phyloP scores from a whole-genome alignment of 1,284 basidiomycete species.

The Fistulinella cinereoalba region DNA sequence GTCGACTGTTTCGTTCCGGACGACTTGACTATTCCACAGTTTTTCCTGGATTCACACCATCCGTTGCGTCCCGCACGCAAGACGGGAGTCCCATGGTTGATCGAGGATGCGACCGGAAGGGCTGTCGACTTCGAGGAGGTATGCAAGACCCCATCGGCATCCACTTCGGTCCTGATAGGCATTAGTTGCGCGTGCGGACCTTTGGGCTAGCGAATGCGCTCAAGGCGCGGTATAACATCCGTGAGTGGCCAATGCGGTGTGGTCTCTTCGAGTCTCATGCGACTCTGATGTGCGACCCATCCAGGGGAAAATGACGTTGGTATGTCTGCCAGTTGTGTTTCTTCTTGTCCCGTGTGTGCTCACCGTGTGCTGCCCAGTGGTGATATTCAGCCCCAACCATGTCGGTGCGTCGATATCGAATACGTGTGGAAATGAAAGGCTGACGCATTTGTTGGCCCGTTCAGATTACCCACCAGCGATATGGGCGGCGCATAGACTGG shows the following conservation, averaged over 20 bases:
- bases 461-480: constrained; percentile 67
- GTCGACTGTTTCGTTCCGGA: constrained; percentile 59
- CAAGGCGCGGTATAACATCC: constrained; percentile 51
- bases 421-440: neutral
- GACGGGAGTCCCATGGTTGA: constrained; percentile 53
- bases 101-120: constrained; percentile 60
- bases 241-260: constrained; percentile 38
- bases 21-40: constrained; percentile 70
- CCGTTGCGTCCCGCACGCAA: constrained; percentile 47
- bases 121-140: constrained; percentile 51
- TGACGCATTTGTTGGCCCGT: neutral
- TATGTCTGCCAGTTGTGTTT: constrained; percentile 34
- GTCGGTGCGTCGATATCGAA: constrained; percentile 45
- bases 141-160: constrained; percentile 13
- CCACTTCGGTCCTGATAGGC: neutral
- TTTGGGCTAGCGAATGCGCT: constrained; percentile 63
- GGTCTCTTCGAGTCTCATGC: constrained; percentile 3
- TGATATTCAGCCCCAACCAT: constrained; percentile 67
- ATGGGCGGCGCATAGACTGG: constrained; percentile 70
- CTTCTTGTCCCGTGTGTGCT: neutral
- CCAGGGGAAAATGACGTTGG: constrained; percentile 45
- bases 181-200: constrained; percentile 49
- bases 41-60: constrained; percentile 59
- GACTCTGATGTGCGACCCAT: neutral
- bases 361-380: constrained; percentile 41